Percentiles rank a stretch among this genome's conserved stretches.
Conservation (phyloP, 495 filamentous ascomycete species). For the Daldinia caldariorum region DNA sequence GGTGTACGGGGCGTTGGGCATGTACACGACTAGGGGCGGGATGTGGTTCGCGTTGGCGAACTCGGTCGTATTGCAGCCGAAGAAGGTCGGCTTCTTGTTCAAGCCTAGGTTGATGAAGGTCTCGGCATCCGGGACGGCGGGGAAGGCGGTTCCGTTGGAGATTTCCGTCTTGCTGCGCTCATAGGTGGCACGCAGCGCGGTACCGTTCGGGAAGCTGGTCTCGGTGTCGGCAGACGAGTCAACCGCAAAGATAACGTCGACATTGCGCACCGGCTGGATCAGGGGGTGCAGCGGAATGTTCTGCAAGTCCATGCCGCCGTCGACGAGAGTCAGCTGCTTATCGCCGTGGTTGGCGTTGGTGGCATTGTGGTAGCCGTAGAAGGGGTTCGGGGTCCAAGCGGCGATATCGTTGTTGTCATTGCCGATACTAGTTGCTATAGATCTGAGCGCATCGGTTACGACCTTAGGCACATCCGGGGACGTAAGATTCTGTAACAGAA, state of each 20-base stretch:
- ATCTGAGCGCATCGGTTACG: constrained; percentile 61
- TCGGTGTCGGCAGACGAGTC: constrained; percentile 85
- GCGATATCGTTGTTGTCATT: constrained; percentile 78
- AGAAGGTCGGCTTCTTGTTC: constrained; percentile 89
- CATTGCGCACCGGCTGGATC: constrained; percentile 77
- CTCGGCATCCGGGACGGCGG: constrained; percentile 79
- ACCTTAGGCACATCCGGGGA: constrained; percentile 62
- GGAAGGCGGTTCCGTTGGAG: constrained; percentile 85
- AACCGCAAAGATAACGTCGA: constrained; percentile 93
- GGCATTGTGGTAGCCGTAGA: constrained; percentile 72
- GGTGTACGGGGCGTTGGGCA: constrained; percentile 88
- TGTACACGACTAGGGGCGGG: constrained; percentile 83
- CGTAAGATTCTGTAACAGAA: constrained; percentile 67
- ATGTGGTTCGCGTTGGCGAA: constrained; percentile 57
- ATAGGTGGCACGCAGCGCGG: constrained; percentile 83
- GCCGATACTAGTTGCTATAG: constrained; percentile 66
- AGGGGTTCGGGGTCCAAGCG: constrained; percentile 84
- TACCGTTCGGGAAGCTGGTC: constrained; percentile 86
- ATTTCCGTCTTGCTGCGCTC: constrained; percentile 72
- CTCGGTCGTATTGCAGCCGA: constrained; percentile 84
- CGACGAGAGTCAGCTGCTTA: constrained; percentile 70
- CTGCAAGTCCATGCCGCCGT: constrained; percentile 87
- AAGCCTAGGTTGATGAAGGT: constrained; percentile 89
- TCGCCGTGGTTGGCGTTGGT: constrained; percentile 68
- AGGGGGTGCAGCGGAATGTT: constrained; percentile 89